Evolutionary conservation across 1,284 basidiomycete genomes (phyloP).

Genomic region (Papiliotrema flavescens): DNA sequence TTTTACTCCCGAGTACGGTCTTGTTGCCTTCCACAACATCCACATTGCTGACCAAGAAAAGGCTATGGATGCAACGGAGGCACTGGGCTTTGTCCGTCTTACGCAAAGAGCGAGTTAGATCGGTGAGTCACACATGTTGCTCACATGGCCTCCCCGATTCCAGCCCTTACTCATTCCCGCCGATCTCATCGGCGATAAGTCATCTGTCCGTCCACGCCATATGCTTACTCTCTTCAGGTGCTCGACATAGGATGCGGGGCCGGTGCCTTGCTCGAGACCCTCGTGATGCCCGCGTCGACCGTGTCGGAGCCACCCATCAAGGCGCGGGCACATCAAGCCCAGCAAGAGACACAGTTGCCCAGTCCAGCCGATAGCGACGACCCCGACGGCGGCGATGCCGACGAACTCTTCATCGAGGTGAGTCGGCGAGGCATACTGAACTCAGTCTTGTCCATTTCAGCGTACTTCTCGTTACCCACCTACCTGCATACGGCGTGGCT

Average conservation of each 20-base stretch:
- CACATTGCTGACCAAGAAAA: constrained; percentile 6
- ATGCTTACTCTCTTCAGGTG: constrained; percentile 20
- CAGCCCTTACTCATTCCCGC: neutral
- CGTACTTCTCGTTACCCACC: no score
- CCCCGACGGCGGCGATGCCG: constrained; percentile 12
- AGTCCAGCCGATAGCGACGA: constrained; percentile 18
- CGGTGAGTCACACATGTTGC: constrained; percentile 25
- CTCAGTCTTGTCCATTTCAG: no score
- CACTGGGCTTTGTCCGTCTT: constrained; percentile 46
- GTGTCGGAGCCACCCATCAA: constrained; percentile 40
- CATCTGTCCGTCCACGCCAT: no score
- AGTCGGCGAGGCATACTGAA: constrained; percentile 11
- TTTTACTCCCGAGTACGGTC: constrained; percentile 44
- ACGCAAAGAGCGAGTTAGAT: constrained; percentile 36
- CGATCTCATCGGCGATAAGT: constrained; percentile 1
- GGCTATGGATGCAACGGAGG: constrained; percentile 46
- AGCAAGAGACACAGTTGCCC: constrained; percentile 10
- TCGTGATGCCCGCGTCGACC: constrained; percentile 40
- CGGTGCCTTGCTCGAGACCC: constrained; percentile 42
- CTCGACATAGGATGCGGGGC: constrained; percentile 49
- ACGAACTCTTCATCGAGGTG: constrained; percentile 42
- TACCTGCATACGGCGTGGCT: no score
- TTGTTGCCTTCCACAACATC: neutral
- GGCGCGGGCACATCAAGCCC: neutral
- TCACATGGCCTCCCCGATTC: constrained; percentile 4